Conservation (phyloP, 129 eudicot species). For the Helichrysum umbraculigerum region DNA sequence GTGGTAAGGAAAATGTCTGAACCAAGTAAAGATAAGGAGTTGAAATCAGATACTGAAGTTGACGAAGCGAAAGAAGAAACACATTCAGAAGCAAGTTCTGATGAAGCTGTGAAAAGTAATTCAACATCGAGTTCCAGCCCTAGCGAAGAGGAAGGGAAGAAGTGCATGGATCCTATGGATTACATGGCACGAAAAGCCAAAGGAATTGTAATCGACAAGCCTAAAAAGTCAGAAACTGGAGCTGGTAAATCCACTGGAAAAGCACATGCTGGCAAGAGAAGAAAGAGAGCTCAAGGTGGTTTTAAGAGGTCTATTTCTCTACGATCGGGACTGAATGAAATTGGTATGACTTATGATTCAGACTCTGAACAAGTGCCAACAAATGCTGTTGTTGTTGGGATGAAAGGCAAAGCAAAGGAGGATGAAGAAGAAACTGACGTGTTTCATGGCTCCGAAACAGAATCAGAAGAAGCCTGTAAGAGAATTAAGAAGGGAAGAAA, state of each 20-base stretch:
- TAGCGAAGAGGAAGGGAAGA: slow-evolving; percentile 17
- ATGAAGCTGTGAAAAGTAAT: neutral
- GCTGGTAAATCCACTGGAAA: neutral
- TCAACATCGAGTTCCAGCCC: neutral
- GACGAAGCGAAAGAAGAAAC: slow-evolving; percentile 11
- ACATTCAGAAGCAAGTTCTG: slow-evolving; percentile 3
- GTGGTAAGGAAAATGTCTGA: slow-evolving; percentile 22
- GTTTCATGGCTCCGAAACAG: slow-evolving; percentile 14
- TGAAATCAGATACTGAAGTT: slow-evolving; percentile 1
- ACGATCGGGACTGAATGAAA: slow-evolving; percentile 18
- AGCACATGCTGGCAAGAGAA: slow-evolving; percentile 14
- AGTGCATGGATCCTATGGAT: slow-evolving; percentile 15
- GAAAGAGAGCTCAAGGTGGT: slow-evolving; percentile 13
- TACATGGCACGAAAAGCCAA: slow-evolving; percentile 16
- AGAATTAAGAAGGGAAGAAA: slow-evolving; percentile 2
- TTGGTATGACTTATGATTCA: slow-evolving; percentile 11
- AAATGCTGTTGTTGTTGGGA: neutral
- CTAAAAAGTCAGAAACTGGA: slow-evolving; percentile 8
- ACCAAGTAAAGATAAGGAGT: slow-evolving; percentile 9
- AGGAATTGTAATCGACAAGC: slow-evolving; percentile 19
- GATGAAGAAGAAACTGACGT: neutral
- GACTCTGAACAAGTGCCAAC: slow-evolving; percentile 15
- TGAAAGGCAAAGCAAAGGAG: slow-evolving; percentile 22
- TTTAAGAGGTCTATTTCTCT: slow-evolving; percentile 13
- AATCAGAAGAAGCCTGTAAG: slow-evolving; percentile 21